Base-by-base conservation (phyloP, 2,329 filamentous ascomycete species). In the Blastomyces emzantsi region DNA sequence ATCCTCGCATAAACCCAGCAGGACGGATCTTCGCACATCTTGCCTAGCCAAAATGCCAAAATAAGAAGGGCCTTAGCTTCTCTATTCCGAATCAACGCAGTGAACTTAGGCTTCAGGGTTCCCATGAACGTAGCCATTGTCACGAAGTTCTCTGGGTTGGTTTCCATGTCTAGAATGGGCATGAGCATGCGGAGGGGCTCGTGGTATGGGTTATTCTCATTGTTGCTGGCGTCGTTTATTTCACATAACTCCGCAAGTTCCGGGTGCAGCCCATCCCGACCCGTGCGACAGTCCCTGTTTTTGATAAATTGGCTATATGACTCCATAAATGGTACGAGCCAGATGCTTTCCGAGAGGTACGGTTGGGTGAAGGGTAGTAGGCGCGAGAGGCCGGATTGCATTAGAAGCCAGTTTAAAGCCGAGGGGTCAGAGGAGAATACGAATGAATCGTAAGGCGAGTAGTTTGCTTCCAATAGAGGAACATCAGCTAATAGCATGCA, bases 401-500 rank as follows among this genome's bases (percentile, higher is more conserved):
- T 66, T 1, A 68, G 66, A 39, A 77, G 70, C 75, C 74, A 77
- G 61, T 73, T 76, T 6, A 76, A 67, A 7, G 72, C 66, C 7
- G 66, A 63, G 1, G 72, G 71, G 43, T 73, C 66, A 5, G 67
- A 64, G 15, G 74, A 72, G 67, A 76, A 76, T 28, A 77, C 70
- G 65, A 74, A 76, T 1, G 75, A 76, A 56, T 69, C 51, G 33
- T 64, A 69, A 0, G 74, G 73, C 61, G 67, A 69, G 64, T 68
- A 74, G 22, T 69, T 66, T 9, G 71, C 68, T 11, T 73, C 66
- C 8, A 64, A 62, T 62, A 77, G 76, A 22, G 74, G 70, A 63
- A 75, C 70, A 51, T 74, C 68, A 15, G 71, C 72, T 62, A 77
- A 67, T 39, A 78, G 66, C 63, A 78, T 69, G 57, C 74, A 76